Percentiles rank a stretch among this genome's conserved stretches.
phyloP scores from a whole-genome alignment of 1,284 basidiomycete genomes.

The Apiotrichum montevideense region DNA sequence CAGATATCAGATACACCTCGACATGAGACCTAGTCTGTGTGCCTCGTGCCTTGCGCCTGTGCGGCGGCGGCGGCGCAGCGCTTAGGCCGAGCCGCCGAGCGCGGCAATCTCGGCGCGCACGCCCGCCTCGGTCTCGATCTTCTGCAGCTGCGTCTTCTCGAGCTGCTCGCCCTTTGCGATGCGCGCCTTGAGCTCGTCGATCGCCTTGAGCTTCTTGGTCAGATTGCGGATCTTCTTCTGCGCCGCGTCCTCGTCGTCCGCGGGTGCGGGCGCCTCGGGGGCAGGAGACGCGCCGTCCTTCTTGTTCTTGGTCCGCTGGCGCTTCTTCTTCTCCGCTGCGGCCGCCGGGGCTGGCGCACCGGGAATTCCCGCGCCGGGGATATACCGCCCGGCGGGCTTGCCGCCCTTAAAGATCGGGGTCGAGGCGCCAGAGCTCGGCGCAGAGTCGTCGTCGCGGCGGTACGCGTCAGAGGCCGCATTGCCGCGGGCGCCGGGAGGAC shows the following conservation, averaged over 20 bases:
- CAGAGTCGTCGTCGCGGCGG: constrained; percentile 77
- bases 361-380: constrained; percentile 60
- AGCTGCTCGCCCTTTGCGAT: constrained; percentile 76
- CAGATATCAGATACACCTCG: not conserved
- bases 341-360: constrained; percentile 23
- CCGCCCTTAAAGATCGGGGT: constrained; percentile 57
- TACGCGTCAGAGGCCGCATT: constrained; percentile 75
- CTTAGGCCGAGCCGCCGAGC: constrained; percentile 42
- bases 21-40: not conserved
- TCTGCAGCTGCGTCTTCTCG: constrained; percentile 88
- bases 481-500: constrained; percentile 87
- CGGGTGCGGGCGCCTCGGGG: constrained; percentile 16
- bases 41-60: too few species aligned
- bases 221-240: constrained; percentile 90
- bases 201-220: constrained; percentile 66
- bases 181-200: constrained; percentile 90
- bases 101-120: constrained; percentile 69
- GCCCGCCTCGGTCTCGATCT: constrained; percentile 81
- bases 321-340: constrained; percentile 52
- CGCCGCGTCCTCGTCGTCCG: constrained; percentile 61
- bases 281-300: constrained; percentile 31
- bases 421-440: constrained; percentile 45
- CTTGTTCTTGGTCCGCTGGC: constrained; percentile 55
- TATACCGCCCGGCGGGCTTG: constrained; percentile 49
- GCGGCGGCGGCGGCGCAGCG: too few species aligned